Percentiles rank a stretch among this genome's conserved stretches.
Evolutionary conservation across 306 rosid species (phyloP).

Genomic region (Lagenaria siceraria): DNA sequence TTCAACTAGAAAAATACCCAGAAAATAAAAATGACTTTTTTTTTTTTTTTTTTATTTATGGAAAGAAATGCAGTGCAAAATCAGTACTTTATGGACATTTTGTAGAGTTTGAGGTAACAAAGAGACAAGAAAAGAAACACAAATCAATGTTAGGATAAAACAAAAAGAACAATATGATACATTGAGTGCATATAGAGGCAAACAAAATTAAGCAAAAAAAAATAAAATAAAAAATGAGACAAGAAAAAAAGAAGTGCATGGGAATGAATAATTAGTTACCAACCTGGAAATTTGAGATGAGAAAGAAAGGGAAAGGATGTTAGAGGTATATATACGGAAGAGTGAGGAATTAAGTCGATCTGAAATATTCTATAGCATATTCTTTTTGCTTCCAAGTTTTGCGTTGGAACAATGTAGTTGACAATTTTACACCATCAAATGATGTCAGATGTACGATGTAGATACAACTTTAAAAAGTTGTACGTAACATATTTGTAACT

Average conservation of each 20-base stretch:
- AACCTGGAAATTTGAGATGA: background rate
- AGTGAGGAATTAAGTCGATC: background rate
- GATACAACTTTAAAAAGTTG: no score
- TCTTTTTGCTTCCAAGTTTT: background rate
- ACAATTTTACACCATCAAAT: background rate
- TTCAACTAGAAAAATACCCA: background rate
- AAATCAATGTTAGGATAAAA: background rate
- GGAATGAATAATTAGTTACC: background rate
- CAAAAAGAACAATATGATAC: background rate
- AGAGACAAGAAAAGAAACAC: background rate
- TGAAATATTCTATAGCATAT: background rate
- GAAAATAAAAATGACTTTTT: background rate
- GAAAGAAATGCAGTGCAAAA: background rate
- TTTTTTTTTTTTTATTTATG: background rate
- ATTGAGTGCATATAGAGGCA: no score
- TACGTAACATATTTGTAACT: no score
- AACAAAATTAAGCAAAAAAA: no score
- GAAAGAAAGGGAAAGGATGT: background rate
- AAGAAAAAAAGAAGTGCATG: background rate
- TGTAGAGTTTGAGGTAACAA: background rate
- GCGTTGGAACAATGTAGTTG: background rate
- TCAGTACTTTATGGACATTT: background rate
- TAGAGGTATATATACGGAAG: background rate
- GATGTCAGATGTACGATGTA: no score
- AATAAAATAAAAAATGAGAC: no score